These are phyloP conservation scores for Termitomyces sp. DNA, from an alignment of 768 basidiomycete genomes.

Conservation along the genomic window DNA sequence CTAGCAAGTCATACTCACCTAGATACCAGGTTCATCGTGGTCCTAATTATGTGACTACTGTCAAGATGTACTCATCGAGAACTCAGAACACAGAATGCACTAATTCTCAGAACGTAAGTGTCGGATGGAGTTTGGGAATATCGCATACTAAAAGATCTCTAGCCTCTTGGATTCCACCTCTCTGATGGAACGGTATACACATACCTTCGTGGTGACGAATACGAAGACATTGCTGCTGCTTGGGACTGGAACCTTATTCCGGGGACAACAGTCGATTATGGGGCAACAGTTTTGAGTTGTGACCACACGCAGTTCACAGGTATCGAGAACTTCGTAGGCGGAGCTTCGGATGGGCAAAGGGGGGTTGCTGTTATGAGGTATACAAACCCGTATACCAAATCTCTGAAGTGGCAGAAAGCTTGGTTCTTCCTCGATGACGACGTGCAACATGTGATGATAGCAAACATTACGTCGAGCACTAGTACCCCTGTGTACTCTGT, in stretches of 20 bases:
- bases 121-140: neutral
- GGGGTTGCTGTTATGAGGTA: constrained; percentile 66
- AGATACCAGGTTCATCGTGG: constrained; percentile 60
- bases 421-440: constrained; percentile 73
- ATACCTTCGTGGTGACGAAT: constrained; percentile 63
- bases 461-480: constrained; percentile 42
- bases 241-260: constrained; percentile 83
- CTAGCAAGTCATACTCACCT: neutral
- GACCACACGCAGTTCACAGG: constrained; percentile 39
- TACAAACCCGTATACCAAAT: constrained; percentile 55
- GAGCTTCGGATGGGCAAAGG: constrained; percentile 51
- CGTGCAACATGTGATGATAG: constrained; percentile 60
- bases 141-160: neutral
- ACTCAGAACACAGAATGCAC: constrained; percentile 62
- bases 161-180: constrained; percentile 68
- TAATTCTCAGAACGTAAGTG: constrained; percentile 57
- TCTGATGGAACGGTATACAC: constrained; percentile 64
- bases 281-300: constrained; percentile 51
- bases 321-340: constrained; percentile 60
- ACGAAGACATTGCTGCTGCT: constrained; percentile 66
- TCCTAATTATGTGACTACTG: constrained; percentile 51
- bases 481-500: constrained; percentile 55
- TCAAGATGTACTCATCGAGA: constrained; percentile 61
- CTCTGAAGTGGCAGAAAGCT: constrained; percentile 61
- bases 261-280: constrained; percentile 66